Evolutionary conservation across 2,329 filamentous ascomycete species (phyloP).

Genomic region (Byssothecium circinans): DNA sequence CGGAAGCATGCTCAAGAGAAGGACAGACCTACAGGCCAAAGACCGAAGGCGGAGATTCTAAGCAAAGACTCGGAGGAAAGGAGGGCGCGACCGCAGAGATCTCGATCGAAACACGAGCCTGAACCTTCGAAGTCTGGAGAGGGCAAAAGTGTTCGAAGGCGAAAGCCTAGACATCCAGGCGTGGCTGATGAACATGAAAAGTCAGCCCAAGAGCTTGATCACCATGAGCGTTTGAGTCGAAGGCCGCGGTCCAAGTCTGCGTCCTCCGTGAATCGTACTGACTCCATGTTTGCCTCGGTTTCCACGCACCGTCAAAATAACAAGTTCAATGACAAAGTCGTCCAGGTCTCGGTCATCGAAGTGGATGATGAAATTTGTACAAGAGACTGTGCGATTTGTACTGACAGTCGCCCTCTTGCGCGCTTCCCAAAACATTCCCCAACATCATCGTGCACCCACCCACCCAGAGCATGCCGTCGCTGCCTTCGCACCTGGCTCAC

Average conservation of each 20-base stretch:
- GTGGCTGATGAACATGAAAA: no score
- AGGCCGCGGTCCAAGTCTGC: neutral
- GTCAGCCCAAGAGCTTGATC: no score
- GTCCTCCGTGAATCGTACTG: neutral
- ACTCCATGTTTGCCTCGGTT: neutral
- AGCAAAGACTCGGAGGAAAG: no score
- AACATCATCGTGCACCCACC: conserved; percentile 40
- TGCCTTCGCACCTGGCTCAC: conserved; percentile 47
- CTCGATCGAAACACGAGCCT: no score
- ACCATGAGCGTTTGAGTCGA: neutral
- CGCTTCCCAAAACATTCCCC: conserved; percentile 37
- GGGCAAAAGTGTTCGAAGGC: no score
- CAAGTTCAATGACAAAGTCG: neutral
- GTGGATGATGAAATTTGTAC: neutral
- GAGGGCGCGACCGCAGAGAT: no score
- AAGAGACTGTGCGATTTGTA: conserved; percentile 38
- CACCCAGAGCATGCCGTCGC: conserved; percentile 36
- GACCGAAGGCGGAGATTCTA: no score
- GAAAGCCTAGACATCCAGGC: no score
- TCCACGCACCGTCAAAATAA: neutral
- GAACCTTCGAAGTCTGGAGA: no score
- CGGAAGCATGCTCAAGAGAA: no score
- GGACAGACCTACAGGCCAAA: no score
- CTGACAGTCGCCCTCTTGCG: conserved; percentile 29
- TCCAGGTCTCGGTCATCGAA: neutral